Percentiles rank a stretch among this genome's conserved stretches.
Evolutionary conservation across 768 basidiomycete genomes (phyloP).

Genomic region (Austroboletus festivus): DNA sequence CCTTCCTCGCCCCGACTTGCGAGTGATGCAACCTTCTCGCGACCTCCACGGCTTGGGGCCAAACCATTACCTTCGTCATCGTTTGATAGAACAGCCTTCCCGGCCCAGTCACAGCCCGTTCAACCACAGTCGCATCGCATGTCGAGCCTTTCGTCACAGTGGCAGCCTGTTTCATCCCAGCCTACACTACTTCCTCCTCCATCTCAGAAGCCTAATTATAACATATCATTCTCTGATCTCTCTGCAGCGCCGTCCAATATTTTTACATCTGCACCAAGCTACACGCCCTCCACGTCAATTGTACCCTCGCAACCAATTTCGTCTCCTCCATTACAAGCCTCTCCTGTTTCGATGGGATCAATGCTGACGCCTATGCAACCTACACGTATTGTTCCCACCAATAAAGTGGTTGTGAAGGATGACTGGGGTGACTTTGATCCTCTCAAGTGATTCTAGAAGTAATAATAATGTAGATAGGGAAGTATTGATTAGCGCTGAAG

Average conservation of each 20-base stretch:
- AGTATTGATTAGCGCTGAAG: too few relatives aligned
- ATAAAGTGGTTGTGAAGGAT: constrained; percentile 55
- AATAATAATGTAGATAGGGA: background rate
- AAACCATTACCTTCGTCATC: constrained; percentile 35
- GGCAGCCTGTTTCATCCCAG: constrained; percentile 12
- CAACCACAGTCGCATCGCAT: constrained; percentile 7
- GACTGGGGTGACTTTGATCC: constrained; percentile 87
- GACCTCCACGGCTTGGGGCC: constrained; percentile 40
- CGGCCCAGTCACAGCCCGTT: constrained; percentile 23
- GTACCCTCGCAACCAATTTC: constrained; percentile 25
- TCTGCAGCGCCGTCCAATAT: constrained; percentile 17
- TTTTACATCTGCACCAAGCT: constrained; percentile 10
- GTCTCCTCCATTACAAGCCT: constrained; percentile 30
- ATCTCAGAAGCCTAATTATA: constrained; percentile 56
- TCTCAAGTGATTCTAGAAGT: constrained; percentile 23
- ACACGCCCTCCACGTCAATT: constrained; percentile 16
- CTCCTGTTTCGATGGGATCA: constrained; percentile 41
- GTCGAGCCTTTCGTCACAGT: constrained; percentile 21
- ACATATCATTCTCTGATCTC: constrained; percentile 41
- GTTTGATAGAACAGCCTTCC: constrained; percentile 31
- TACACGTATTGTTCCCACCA: constrained; percentile 36
- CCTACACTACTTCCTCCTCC: constrained; percentile 8
- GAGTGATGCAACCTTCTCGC: constrained; percentile 31
- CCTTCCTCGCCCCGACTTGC: constrained; percentile 37
- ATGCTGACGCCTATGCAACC: constrained; percentile 60